Evolutionary conservation across 140 eudicot species (phyloP).

Genomic region (Stevia rebaudiana): DNA sequence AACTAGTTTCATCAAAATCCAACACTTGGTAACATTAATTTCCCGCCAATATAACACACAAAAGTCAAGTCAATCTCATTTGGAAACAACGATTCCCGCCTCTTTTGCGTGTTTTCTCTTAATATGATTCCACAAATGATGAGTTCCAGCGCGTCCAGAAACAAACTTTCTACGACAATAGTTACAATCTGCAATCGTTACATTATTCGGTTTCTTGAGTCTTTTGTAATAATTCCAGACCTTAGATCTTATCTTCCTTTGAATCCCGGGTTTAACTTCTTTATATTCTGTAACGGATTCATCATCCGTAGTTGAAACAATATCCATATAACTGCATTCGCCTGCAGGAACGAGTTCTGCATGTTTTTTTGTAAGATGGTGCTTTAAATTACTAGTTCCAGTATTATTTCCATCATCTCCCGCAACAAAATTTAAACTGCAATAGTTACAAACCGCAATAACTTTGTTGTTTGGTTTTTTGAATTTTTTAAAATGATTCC

Average conservation of each 20-base stretch:
- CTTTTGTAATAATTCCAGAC: constrained; percentile 21
- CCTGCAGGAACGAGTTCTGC: constrained; percentile 2
- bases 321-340: neutral
- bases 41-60: neutral
- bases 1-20: neutral
- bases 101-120: constrained; percentile 17
- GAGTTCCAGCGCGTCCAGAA: constrained; percentile 16
- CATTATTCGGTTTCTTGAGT: neutral
- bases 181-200: constrained; percentile 15
- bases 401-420: neutral
- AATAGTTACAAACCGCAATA: constrained; percentile 24
- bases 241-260: neutral
- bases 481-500: constrained; percentile 16
- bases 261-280: neutral
- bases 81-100: neutral
- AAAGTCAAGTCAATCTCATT: neutral
- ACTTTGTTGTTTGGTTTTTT: neutral
- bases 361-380: constrained; percentile 15
- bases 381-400: constrained; percentile 14
- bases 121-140: constrained; percentile 15
- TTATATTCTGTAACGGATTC: constrained; percentile 1
- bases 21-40: constrained; percentile 4
- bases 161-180: constrained; percentile 15
- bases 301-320: constrained; percentile 1
- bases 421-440: neutral